Evolutionary conservation across 768 basidiomycete species (phyloP), one percentile per base, ranked within the genome.

Genomic region (Lentinula sp.): DNA sequence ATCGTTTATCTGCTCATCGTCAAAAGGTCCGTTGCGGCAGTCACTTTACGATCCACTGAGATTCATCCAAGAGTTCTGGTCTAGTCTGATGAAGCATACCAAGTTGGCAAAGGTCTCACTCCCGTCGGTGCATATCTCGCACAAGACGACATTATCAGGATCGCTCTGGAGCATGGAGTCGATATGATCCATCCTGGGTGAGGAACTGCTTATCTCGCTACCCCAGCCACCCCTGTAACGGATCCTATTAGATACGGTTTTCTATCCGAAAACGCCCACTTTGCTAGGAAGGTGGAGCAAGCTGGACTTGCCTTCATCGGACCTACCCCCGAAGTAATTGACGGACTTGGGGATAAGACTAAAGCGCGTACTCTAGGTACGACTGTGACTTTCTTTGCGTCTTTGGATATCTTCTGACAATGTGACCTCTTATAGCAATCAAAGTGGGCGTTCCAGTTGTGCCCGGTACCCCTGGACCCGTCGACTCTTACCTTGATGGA

Each of bases 181-280:
- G 96, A 98, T 72, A 98, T 99, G 97, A 98, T 99, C 71, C 97
- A 98, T 75, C 97, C 95, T 10, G 95, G 95, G 93, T 94, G 66
- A 69, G 80, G 73, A 55, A 46, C 23, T 37, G 54, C 55, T 61
- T 41, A 16, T 48, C 41, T 42, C 33, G 32, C 45, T 39, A 20
- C 2, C 52, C 35, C 18, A 41, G 18, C 32, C 32, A 43, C 37
- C 52, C 37, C 63, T 33, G 53, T 57, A 1, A 57, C 58, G 15
- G 49, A 15, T 54, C 53, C 56, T 39, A 13, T 67, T 15, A 96
- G 95, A 60, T 98, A 98, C 71, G 95, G 96, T 59, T 99, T 99
- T 83, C 80, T 99, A 48, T 92, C 95, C 54, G 97, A 99, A 77
- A 98, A 98, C 74, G 95, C 96, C 56, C 82, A 80, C 66, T 99